Evolutionary conservation across 2,329 filamentous ascomycete species (phyloP), one percentile per base, ranked within the genome.

Genomic region (Xylaria sp.): DNA sequence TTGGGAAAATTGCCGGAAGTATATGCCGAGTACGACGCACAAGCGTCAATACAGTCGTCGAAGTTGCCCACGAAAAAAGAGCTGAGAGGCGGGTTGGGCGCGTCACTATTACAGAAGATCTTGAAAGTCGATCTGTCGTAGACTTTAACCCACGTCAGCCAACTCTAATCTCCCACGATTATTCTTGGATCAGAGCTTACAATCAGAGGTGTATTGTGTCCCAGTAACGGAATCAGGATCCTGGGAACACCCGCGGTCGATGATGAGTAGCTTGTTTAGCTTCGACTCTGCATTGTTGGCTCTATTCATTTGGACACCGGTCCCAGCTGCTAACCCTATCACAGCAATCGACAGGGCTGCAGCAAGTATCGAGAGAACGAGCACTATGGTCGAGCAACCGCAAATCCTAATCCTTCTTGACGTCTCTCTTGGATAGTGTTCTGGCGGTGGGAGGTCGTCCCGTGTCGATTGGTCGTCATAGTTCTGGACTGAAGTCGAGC

Each of bases 31-130:
- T 76, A 83, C 3, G 75, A 74, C 8, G 79, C 78, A 70, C 81
- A 83, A 9, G 80, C 79, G 64, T 83, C 80, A 69, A 83, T 81
- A 71, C 81, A 83, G 28, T 76, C 75, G 69, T 76, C 70, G 49
- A 83, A 80, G 66, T 77, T 74, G 52, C 75, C 72, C 5, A 78
- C 75, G 67, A 82, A 83, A 7, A 83, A 70, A 0, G 77, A 77
- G 57, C 76, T 70, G 2, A 83, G 60, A 0, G 78, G 76, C 0
- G 61, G 17, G 47, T 76, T 75, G 2, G 75, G 71, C 3, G 80
- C 73, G 63, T 83, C 78, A 28, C 69, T 73, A 63, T 81, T 79
- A 75, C 80, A 82, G 69, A 77, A 78, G 56, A 81, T 77, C 28
- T 72, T 78, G 69, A 77, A 83, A 3, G 69, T 76, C 11, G 71